Evolutionary conservation across 2,329 filamentous ascomycete species (phyloP).

Genomic region (Fusarium torulosum): DNA sequence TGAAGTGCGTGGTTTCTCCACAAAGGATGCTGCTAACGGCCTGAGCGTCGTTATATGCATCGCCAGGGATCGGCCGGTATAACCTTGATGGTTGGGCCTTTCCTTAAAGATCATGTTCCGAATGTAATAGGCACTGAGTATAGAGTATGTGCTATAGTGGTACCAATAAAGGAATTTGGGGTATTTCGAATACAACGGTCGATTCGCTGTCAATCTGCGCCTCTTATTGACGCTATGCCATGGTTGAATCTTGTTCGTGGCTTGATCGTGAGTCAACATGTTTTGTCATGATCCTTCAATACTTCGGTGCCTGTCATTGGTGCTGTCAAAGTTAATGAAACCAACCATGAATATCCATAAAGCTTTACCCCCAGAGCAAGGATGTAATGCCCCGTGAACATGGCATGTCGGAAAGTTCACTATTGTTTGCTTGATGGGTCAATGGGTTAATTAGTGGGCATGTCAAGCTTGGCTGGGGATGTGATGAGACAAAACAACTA

Average conservation of each 20-base stretch:
- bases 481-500: slow-evolving; percentile 39
- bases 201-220: too few relatives aligned
- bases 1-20: slow-evolving; percentile 36
- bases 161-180: too few relatives aligned
- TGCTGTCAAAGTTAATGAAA: background rate
- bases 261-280: background rate
- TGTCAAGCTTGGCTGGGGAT: slow-evolving; percentile 16
- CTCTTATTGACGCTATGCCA: background rate
- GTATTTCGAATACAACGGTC: too few relatives aligned
- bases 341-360: background rate
- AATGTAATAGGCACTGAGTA: too few relatives aligned
- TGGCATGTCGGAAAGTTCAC: slow-evolving; percentile 3
- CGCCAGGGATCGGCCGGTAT: slow-evolving; percentile 21
- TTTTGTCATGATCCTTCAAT: background rate
- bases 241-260: background rate
- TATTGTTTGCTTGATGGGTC: background rate
- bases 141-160: too few relatives aligned
- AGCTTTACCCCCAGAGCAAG: background rate
- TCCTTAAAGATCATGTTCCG: background rate
- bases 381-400: slow-evolving; percentile 3
- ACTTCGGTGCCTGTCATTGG: background rate
- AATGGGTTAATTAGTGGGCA: background rate
- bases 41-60: slow-evolving; percentile 38
- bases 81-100: slow-evolving; percentile 39
- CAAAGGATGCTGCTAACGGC: slow-evolving; percentile 35